Base-by-base conservation (phyloP, 164 flowering plant species). In the Dillenia suffruticosa region DNA sequence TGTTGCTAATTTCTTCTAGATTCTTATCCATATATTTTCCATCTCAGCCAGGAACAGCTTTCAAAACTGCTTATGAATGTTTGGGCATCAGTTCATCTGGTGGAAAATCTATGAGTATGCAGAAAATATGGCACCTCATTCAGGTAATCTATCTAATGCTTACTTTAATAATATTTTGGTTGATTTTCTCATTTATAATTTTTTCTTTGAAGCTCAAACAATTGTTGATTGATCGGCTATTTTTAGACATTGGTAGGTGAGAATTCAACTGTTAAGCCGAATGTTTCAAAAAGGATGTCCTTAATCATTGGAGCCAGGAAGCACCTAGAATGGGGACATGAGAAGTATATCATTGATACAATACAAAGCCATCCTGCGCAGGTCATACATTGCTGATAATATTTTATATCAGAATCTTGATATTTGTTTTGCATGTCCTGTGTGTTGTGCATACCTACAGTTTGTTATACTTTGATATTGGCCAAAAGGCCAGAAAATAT, bases 261-360 rank as follows among this genome's bases (percentile, higher is more conserved):
- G 70, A 83, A 82, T 68, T 62, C 75, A 26, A 58, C 60, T 55
- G 49, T 64, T 47, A 86, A 61, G 59, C 70, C 51, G 13, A 77
- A 72, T 69, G 72, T 85, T 62, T 84, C 97, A n/a, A 91, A 72
- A 68, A 86, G 75, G 70, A 88, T 91, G 95, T 82, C 88, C 51
- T 63, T 91, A 56, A 79, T 86, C 45, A 78, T 89, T 70, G 97
- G 99, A 63, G 96, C 99, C 45, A 85, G 96, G 72, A 83, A 76
- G 51, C 99, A 94, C 70, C 85, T 94, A 49, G 96, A 94, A 73
- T 77, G 86, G 88, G 99, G 99, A 14, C 99, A 94, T 78, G 96
- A 87, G 69, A 94, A 88, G 66, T 82, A 86, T 72, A 75, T 94
- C 26, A 72, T 88, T 75, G 99, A 94, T 63, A 88, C 89, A 4